Base-by-base conservation (phyloP, 2,329 filamentous ascomycete species). In the Aureobasidium sp. region DNA sequence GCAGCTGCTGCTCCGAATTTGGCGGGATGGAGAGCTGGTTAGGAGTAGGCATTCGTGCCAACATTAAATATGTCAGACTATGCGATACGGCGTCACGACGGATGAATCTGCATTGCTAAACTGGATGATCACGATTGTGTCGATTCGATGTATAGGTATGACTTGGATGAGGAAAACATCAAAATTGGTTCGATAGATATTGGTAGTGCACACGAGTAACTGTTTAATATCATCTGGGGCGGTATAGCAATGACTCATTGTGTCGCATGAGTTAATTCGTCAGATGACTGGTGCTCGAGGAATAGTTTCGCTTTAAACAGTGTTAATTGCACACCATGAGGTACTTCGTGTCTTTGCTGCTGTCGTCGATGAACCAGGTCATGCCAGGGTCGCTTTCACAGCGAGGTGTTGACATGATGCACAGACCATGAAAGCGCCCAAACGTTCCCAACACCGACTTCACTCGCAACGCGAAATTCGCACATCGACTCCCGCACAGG, bases 1-100 rank as follows among this genome's bases (percentile, higher is more conserved):
- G 53, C 61, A 8, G 63, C 67, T 21, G 32, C 45, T 2, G 64
- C 70, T 29, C 68, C 69, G 1, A 69, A 71, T 54, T 68, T 69
- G 8, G 58, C 67, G n/a, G 70, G 70, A 7, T 72, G 70, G 70
- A 65, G 70, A 36, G 58, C 58, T 29, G 58, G 37, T 27, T 61
- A 52, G 11, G 44, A 8, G 21, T 16, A 25, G 11, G 34, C 10
- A 21, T 1, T 11, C 13, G 9, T 55, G 21, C 10, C 11, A 21
- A 5, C 16, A 15, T 5, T 16, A 34, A 11, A 15, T 16, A 30
- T 1, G 15, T 13, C 45, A n/a, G 27, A 16, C 25, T 48, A 48
- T 39, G 7, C 10, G 32, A 16, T 15, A 39, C 11, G 32, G 34
- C 48, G 48, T 8, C 21, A 50, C 25, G 48, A 36, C 36, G 32